Evolutionary conservation across 1,139 yeast genomes (phyloP).

Genomic region (Zygoascus sp.): DNA sequence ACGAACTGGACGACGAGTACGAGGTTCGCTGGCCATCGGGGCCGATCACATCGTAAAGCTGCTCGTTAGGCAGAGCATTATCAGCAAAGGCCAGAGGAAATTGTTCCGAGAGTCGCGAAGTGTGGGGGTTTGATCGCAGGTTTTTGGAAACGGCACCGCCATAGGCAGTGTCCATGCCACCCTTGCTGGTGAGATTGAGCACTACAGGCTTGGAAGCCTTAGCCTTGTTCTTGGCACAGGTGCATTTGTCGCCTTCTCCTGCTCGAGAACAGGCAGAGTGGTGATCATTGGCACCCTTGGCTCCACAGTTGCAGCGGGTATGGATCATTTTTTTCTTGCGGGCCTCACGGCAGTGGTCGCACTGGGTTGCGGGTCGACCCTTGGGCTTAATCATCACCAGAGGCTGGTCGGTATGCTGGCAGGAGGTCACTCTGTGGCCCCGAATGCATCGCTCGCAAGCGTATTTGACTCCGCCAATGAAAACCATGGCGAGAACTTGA

Average conservation of each 20-base stretch:
- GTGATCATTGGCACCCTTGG: conserved; percentile 43
- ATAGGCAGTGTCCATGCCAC: too few species aligned
- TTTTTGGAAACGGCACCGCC: background rate
- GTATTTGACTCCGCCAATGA: conserved; percentile 85
- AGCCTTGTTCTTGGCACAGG: conserved; percentile 46
- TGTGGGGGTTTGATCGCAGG: background rate
- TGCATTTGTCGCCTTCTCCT: conserved; percentile 51
- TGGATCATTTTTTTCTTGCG: conserved; percentile 68
- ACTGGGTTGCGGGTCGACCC: conserved; percentile 92
- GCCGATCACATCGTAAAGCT: background rate
- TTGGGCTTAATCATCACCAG: conserved; percentile 90
- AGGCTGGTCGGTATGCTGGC: conserved; percentile 88
- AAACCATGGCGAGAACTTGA: conserved; percentile 32
- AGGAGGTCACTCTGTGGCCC: conserved; percentile 92
- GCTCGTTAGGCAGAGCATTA: background rate
- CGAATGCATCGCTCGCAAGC: conserved; percentile 94
- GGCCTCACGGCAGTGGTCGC: conserved; percentile 79
- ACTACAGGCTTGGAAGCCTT: conserved; percentile 4
- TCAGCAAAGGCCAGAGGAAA: background rate
- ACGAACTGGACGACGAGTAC: conserved; percentile 1
- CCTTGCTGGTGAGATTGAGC: background rate
- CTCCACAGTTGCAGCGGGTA: conserved; percentile 69
- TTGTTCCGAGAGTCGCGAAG: background rate
- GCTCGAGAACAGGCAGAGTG: conserved; percentile 50
- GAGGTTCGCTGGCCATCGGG: background rate